Base-by-base conservation (phyloP, 2,329 filamentous ascomycete species). In the Aureobasidium sp. region DNA sequence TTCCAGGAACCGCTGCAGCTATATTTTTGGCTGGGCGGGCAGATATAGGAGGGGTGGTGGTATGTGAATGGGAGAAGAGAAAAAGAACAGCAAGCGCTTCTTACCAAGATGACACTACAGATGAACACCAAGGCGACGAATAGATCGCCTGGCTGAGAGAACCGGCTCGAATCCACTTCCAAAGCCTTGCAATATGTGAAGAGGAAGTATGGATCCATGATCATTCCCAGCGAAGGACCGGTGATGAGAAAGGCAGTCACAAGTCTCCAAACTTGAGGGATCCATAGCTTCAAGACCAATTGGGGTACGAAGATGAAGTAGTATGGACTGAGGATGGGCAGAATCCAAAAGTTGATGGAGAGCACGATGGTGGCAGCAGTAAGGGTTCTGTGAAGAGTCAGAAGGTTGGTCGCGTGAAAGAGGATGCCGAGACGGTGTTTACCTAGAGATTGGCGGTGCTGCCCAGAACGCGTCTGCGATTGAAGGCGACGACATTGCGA, bases 41-140 rank as follows among this genome's bases (percentile, higher is more conserved):
- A 77, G 74, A 76, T 76, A 73, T 68, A 78, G 73, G 74, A 80
- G 84, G 81, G 44, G 44, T 48, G 27, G 81, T 80, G 68, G 51
- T 56, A 53, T 22, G 59, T 49, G 56, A 60, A 48, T 57, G 50
- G 50, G 57, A 44, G 55, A 56, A 58, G 41, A 50, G 54, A 55
- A 58, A 53, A 35, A 39, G 11, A 56, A 52, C 55, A 55, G 57
- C 55, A 57, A 59, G 61, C 56, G 57, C 58, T 57, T 78, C 90
- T 83, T 88, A 95, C 90, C 75, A 89, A 66, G 59, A 93, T 91
- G 63, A 85, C 71, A 48, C 72, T 71, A 61, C 79, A 76, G 62
- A 90, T 78, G 66, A 93, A 93, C 55, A 84, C 70, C 61, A 94
- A 72, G 67, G 94, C 95, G 72, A 84, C 84, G 58, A 93, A 76